Percentiles rank a stretch among this genome's conserved stretches.
Evolutionary conservation across 371 early-diverging fungal genomes (phyloP).

Genomic region (Lichtheimia hyalospora): DNA sequence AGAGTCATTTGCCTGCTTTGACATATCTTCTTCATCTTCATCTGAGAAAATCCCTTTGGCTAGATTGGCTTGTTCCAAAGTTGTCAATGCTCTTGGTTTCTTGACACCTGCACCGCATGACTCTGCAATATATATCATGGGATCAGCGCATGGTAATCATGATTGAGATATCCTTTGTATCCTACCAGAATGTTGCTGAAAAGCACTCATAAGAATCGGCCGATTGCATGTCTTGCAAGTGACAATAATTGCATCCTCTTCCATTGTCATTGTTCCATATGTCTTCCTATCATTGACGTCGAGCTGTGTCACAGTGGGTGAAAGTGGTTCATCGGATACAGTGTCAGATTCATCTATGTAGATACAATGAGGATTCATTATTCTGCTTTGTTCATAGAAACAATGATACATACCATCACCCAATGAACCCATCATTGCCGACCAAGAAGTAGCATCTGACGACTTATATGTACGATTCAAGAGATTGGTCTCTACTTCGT

Average conservation of each 20-base stretch:
- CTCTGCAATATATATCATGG: background rate
- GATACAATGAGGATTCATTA: no score
- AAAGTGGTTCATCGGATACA: constrained; percentile 20
- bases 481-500: background rate
- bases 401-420: background rate
- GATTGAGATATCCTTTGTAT: background rate
- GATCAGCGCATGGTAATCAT: background rate
- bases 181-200: constrained; percentile 41
- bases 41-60: constrained; percentile 22
- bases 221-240: constrained; percentile 41
- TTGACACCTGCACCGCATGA: constrained; percentile 13
- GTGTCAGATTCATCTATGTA: background rate
- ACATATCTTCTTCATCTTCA: constrained; percentile 21
- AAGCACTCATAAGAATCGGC: constrained; percentile 38
- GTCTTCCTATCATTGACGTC: constrained; percentile 32
- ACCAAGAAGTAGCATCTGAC: background rate
- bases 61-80: constrained; percentile 10
- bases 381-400: constrained; percentile 6
- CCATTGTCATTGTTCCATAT: constrained; percentile 45
- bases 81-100: constrained; percentile 12
- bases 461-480: background rate
- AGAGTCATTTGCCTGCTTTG: constrained; percentile 13
- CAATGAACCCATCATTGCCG: no score
- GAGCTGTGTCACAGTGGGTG: constrained; percentile 28
- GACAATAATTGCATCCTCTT: constrained; percentile 40